Evolutionary conservation across 768 basidiomycete species (phyloP).

Genomic region (Suillus lakei): DNA sequence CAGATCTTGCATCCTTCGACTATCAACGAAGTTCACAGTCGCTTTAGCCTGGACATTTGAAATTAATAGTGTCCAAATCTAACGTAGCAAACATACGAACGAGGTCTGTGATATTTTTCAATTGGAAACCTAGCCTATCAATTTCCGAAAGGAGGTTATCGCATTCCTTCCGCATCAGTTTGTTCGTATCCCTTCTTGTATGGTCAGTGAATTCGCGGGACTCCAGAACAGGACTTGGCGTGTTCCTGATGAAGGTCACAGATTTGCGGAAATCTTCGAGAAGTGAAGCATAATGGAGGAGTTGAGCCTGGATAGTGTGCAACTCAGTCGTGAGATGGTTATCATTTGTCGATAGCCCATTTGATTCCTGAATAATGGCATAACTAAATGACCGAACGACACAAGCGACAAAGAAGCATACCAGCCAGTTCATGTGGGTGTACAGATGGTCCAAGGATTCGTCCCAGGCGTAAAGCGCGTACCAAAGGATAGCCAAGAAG

Average conservation of each 20-base stretch:
- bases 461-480: conserved; percentile 66
- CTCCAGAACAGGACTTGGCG: conserved; percentile 53
- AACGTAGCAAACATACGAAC: conserved; percentile 17
- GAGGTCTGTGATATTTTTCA: conserved; percentile 29
- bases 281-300: conserved; percentile 60
- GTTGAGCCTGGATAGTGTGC: conserved; percentile 60
- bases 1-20: conserved; percentile 20
- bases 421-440: conserved; percentile 53
- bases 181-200: conserved; percentile 25
- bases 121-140: conserved; percentile 41
- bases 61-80: neutral
- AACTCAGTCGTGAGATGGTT: conserved; percentile 54
- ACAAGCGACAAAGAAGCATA: conserved; percentile 22
- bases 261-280: conserved; percentile 59
- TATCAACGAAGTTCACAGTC: conserved; percentile 56
- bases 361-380: conserved; percentile 44
- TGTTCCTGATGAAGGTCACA: conserved; percentile 52
- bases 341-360: conserved; percentile 42
- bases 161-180: conserved; percentile 51
- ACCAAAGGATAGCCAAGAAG: conserved; percentile 54
- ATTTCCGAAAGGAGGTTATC: conserved; percentile 54
- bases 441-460: conserved; percentile 59
- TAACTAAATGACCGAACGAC: neutral
- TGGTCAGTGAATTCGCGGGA: conserved; percentile 17
- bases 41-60: conserved; percentile 51